Evolutionary conservation across 352 stramenopile genomes (phyloP).

Genomic region (Aphanomyces cochlioides): DNA sequence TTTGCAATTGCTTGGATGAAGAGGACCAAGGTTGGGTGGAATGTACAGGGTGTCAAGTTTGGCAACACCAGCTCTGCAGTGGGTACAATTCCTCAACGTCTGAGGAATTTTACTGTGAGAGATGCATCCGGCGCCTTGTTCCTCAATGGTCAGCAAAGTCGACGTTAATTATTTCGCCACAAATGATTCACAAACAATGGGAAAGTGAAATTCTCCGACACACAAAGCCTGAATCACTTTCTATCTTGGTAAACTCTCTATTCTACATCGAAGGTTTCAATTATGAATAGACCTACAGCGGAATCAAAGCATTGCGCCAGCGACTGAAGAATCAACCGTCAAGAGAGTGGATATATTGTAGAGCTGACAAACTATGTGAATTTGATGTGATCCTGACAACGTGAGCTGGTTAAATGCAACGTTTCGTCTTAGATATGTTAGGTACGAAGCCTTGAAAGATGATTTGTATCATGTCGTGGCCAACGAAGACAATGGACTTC

Average conservation of each 20-base stretch:
- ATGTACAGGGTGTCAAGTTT: constrained; percentile 50
- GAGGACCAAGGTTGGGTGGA: constrained; percentile 46
- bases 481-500: constrained; percentile 35
- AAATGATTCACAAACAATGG: constrained; percentile 90
- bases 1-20: constrained; percentile 45
- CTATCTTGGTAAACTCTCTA: constrained; percentile 37
- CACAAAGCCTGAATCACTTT: constrained; percentile 47
- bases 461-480: constrained; percentile 75
- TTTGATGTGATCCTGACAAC: constrained; percentile 91
- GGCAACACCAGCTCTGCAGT: constrained; percentile 65
- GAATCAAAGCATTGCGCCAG: constrained; percentile 47
- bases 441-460: constrained; percentile 78
- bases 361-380: constrained; percentile 51
- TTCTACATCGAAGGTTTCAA: constrained; percentile 1
- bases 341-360: constrained; percentile 55
- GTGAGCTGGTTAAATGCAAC: not conserved
- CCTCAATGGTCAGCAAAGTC: constrained; percentile 51
- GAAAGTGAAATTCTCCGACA: constrained; percentile 81
- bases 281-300: constrained; percentile 40
- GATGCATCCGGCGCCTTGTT: constrained; percentile 47
- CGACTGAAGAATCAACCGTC: constrained; percentile 38
- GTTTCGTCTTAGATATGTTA: not conserved
- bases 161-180: constrained; percentile 91
- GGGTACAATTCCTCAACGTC: constrained; percentile 33
- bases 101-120: constrained; percentile 54